Conservation (phyloP, 495 filamentous ascomycete genomes). For the Hypoxylon fragiforme region DNA sequence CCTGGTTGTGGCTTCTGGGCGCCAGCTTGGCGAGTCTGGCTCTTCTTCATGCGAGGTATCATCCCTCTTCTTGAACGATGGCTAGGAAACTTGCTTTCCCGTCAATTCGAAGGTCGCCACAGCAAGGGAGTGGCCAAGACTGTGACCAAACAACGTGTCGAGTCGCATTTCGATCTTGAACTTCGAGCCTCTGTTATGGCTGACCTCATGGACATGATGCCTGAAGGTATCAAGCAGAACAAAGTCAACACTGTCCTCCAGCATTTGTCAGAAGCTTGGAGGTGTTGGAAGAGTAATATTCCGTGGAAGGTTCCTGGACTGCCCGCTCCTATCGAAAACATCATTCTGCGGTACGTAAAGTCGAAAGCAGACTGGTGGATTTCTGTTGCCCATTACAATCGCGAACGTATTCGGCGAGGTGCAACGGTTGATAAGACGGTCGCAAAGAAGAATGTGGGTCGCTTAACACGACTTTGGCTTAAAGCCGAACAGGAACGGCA, state of each 20-base stretch:
- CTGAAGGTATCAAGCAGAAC: constrained; percentile 98
- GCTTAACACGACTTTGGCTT: constrained; percentile 92
- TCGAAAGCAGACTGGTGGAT: constrained; percentile 99
- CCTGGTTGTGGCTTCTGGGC: constrained; percentile 99
- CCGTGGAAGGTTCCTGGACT: constrained; percentile 98
- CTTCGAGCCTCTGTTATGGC: constrained; percentile 98
- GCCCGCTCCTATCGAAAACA: constrained; percentile 96
- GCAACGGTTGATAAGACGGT: constrained; percentile 99
- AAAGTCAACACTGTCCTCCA: constrained; percentile 99
- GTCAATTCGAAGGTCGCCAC: constrained; percentile 98
- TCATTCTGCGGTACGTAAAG: constrained; percentile 97
- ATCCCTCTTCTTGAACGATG: constrained; percentile 96
- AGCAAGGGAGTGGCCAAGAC: constrained; percentile 99
- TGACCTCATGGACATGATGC: constrained; percentile 99
- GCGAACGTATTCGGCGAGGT: constrained; percentile 92
- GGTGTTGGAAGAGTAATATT: constrained; percentile 99
- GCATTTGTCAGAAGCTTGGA: constrained; percentile 96
- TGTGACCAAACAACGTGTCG: constrained; percentile 97
- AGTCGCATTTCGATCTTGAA: constrained; percentile 98
- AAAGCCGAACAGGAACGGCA: constrained; percentile 98
- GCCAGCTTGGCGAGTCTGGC: constrained; percentile 97
- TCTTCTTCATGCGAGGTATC: constrained; percentile 99
- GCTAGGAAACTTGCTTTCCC: constrained; percentile 94
- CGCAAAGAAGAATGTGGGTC: constrained; percentile 97
- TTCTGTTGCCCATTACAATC: constrained; percentile 97